Evolutionary conservation across 2,329 filamentous ascomycete species (phyloP).

Genomic region (Exutisphaerella laricina): DNA sequence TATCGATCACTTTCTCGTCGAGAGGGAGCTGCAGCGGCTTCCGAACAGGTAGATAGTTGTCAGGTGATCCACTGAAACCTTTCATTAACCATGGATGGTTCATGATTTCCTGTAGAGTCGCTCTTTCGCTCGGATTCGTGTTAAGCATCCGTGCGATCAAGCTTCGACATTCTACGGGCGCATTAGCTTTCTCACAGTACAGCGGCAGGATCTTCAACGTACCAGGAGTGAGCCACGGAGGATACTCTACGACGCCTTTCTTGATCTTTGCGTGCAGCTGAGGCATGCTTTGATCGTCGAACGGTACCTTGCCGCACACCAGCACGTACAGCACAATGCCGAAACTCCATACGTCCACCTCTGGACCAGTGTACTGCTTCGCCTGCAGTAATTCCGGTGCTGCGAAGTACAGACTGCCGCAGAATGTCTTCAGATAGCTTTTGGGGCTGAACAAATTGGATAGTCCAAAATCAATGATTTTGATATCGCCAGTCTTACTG

Average conservation of each 20-base stretch:
- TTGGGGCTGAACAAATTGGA: conserved; percentile 92
- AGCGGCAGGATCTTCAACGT: conserved; percentile 43
- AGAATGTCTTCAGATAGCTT: conserved; percentile 88
- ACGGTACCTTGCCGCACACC: conserved; percentile 95
- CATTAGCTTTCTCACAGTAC: neutral
- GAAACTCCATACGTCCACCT: conserved; percentile 98
- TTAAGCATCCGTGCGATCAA: conserved; percentile 93
- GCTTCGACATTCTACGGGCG: conserved; percentile 72
- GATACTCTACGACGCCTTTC: conserved; percentile 92
- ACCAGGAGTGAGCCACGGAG: conserved; percentile 86
- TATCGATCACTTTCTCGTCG: conserved; percentile 75
- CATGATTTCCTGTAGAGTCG: conserved; percentile 86
- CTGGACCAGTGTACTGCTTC: conserved; percentile 87
- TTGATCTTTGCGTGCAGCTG: conserved; percentile 98
- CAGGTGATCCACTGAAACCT: conserved; percentile 77
- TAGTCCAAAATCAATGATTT: conserved; percentile 97
- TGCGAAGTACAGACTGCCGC: conserved; percentile 95
- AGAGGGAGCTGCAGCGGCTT: conserved; percentile 82
- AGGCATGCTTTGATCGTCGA: conserved; percentile 99
- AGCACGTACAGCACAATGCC: conserved; percentile 96
- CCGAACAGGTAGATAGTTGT: conserved; percentile 78
- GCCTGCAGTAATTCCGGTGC: conserved; percentile 92
- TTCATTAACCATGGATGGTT: conserved; percentile 94
- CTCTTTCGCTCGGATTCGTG: conserved; percentile 82
- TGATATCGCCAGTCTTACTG: conserved; percentile 98